Base-by-base conservation (phyloP, 768 basidiomycete genomes). In the Macrolepiota albuminosa region DNA sequence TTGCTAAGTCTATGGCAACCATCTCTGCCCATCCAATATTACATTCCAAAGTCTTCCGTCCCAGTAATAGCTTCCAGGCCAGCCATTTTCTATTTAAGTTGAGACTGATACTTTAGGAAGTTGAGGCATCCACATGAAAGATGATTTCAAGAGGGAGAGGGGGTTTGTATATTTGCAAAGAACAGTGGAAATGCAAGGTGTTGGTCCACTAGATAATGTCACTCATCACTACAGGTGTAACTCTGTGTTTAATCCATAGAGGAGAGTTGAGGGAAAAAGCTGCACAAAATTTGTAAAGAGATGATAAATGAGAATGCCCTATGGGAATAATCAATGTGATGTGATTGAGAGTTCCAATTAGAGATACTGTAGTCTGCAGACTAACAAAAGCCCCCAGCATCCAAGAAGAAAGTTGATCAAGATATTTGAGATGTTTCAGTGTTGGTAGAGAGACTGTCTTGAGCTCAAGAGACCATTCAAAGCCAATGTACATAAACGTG, bases 21-120 rank as follows among this genome's bases (percentile, higher is more conserved):
- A 78, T 75, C 58, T 80, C 77, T 0, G 72, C 78, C 78, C 78
- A 80, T 0, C 75, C 75, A 8, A 77, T 76, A 18, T 73, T 64
- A 0, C 71, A 61, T 1, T 48, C 6, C 21, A 21, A 21, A 21
- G 21, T 21, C 21, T 21, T 21, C 21, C 21, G 21, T 21, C 21
- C 21, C 21, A 21, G 21, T 21, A 21, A 21, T 21, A 21, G 21
- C 21, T 21, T 21, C 21, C 21, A 21, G 21, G 21, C 21, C 21
- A 21, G 21, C 21, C 21, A 21, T 21, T 21, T 21, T 21, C 21
- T 21, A 21, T 21, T 21, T 21, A 21, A 21, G 21, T 21, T 21
- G 21, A 21, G 21, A 21, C 21, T 21, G 21, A 21, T 21, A 21
- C 21, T 21, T 21, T 21, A 21, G 21, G 21, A 21, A 21, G 21